Evolutionary conservation across 306 rosid genomes (phyloP), one percentile per base, ranked within the genome.

Genomic region (Coriaria nepalensis): DNA sequence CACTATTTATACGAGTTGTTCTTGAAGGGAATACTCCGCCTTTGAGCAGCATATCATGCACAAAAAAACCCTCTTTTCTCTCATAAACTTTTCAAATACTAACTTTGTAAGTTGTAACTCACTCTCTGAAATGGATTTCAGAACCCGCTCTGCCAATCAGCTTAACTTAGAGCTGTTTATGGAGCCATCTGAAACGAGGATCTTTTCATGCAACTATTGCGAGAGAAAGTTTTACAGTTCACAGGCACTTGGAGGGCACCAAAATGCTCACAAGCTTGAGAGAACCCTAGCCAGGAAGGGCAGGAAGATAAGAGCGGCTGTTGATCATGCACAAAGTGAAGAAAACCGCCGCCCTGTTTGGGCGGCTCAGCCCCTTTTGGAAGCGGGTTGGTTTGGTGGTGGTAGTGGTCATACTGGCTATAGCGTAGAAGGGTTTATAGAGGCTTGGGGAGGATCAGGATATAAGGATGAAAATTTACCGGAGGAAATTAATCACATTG

Each of bases 191-290:
- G 82, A 78, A 33, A 76, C 72, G 0, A 44, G 83, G 10, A 10
- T 78, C 33, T 85, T 85, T 56, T 78, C 95, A 3, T 85, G 95
- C 77, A 81, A 85, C 70, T 85, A 81, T 38, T 85, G 95, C 67
- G 84, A 81, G 60, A 73, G 85, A 42, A 78, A 81, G 65, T 85
- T 85, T 15, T 81, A 76, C 44, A 85, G 93, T 36, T 85, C 93
- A 2, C 95, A 85, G 55, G 95, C 93, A 2, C 68, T 85, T 2
- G 95, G 95, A 0, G 95, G 95, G 0, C 95, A 85, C 65, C 95
- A 85, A 43, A 85, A 85, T 59, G 95, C 95, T 45, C 95, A 85
- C 68, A 85, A 81, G 62, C 87, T 85, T 2, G 95, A 81, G 53
- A 61, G 95, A 33, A 81, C 87, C 2, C 67, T 85, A 10, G 95